Evolutionary conservation across 768 basidiomycete genomes (phyloP), one percentile per base, ranked within the genome.

Genomic region (Pholiota molesta): DNA sequence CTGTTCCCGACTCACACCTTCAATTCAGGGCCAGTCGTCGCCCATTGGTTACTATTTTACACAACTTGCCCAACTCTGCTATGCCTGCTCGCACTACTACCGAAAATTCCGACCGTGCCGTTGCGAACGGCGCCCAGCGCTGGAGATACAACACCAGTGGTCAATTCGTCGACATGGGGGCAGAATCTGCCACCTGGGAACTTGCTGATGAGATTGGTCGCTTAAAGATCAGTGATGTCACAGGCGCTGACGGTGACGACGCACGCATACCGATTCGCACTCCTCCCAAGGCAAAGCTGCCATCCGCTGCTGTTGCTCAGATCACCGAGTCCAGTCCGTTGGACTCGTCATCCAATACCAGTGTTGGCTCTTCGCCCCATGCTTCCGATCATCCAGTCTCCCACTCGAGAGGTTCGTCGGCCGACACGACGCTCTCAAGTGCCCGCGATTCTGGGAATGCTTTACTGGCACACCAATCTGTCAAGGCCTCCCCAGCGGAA

Each of bases 351-450:
- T 92, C 90, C 33, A 86, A 82, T 69, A 81, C 86, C 56, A 92
- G 90, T 71, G 78, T 86, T 53, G 88, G 86, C 67, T 92, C 91
- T 53, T 91, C 91, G 37, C 89, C 91, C 19, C 85, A 87, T 57
- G 75, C 82, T 47, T 82, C 86, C 63, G 89, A 90, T 65, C 87
- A 89, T 73, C 83, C 83, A 62, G 85, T 87, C 68, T 87, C 88
- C 64, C 91, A 92, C 74, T 92, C 91, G 64, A 86, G 91, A 58
- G 92, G 89, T 56, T 92, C 91, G 28, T 92, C 92, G n/a, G 86
- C 88, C 64, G 91, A 92, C 75, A 89, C 88, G 33, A 82, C 87
- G 29, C 79, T 81, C 53, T 86, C 85, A 5, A 81, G 79, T 69
- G 84, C 85, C 59, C 88, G 85, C 62, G 83, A 83, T 60, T 86